phyloP scores from a whole-genome alignment of 371 early-diverging fungal species.

The Zancudomyces culisetae region DNA sequence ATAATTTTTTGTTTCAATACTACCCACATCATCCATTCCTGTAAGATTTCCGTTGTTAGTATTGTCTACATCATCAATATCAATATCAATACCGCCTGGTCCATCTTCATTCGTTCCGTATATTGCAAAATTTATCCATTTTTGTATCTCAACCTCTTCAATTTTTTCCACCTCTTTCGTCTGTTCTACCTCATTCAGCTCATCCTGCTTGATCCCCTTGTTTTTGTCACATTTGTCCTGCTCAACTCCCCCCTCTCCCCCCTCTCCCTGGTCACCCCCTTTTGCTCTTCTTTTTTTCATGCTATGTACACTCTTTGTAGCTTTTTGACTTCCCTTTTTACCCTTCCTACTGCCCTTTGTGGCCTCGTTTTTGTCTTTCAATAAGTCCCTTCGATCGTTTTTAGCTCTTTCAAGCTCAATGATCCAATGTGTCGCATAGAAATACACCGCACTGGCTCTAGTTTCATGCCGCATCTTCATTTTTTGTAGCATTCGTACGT shows the following conservation, averaged over 20 bases:
- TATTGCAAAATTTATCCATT: neutral
- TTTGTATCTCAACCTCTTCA: no score
- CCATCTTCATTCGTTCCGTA: neutral
- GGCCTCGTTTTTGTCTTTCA: neutral
- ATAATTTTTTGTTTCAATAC: neutral
- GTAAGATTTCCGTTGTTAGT: neutral
- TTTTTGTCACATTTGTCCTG: no score
- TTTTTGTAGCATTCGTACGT: neutral
- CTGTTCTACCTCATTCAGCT: no score
- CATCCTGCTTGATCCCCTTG: no score
- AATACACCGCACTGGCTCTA: no score
- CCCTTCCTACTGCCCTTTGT: no score
- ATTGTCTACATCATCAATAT: neutral
- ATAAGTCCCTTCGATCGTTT: neutral
- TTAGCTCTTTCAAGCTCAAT: neutral
- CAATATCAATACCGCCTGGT: neutral
- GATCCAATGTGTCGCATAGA: neutral
- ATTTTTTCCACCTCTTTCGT: no score
- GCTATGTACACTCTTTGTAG: no score
- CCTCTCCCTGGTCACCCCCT: no score
- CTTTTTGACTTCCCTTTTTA: no score
- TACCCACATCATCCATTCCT: neutral
- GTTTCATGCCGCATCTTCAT: neutral
- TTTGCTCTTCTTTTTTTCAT: no score
- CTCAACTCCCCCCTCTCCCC: no score